Conservation (phyloP, 805 yeast species). For the Pichia ethanolica region DNA sequence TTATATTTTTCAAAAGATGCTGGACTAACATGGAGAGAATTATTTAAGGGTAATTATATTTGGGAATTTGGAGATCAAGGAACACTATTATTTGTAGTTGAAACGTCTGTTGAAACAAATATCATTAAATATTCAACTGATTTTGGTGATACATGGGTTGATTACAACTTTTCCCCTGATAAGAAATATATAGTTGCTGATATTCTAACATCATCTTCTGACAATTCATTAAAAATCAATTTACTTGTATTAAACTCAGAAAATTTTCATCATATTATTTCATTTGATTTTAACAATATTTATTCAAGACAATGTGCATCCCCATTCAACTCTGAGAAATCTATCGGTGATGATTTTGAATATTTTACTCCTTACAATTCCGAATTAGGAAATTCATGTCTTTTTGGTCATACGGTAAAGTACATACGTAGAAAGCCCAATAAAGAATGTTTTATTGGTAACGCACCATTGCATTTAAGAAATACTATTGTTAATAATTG, state of each 20-base stretch:
- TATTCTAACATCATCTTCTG: conserved; percentile 84
- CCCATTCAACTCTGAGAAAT: conserved; percentile 26
- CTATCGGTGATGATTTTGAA: conserved; percentile 45
- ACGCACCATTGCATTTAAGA: conserved; percentile 52
- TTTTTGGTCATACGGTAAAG: conserved; percentile 63
- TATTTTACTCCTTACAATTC: conserved; percentile 50
- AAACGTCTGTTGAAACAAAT: conserved; percentile 50
- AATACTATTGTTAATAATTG: conserved; percentile 58
- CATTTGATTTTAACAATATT: conserved; percentile 51
- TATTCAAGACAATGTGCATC: conserved; percentile 49
- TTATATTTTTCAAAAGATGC: conserved; percentile 83
- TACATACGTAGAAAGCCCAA: conserved; percentile 53
- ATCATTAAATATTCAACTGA: conserved; percentile 60
- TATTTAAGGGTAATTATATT: conserved; percentile 64
- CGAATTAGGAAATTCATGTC: conserved; percentile 43
- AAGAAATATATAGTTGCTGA: conserved; percentile 47
- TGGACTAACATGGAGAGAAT: conserved; percentile 80
- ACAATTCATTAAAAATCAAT: conserved; percentile 71
- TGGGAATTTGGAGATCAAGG: conserved; percentile 99
- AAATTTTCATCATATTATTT: conserved; percentile 27
- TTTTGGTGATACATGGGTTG: conserved; percentile 73
- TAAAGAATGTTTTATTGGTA: conserved; percentile 63
- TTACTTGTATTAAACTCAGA: conserved; percentile 34
- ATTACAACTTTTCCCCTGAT: conserved; percentile 52
- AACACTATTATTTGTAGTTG: conserved; percentile 70